phyloP scores from a whole-genome alignment of 2,329 filamentous ascomycete genomes.

The Aspergillus udagawae region DNA sequence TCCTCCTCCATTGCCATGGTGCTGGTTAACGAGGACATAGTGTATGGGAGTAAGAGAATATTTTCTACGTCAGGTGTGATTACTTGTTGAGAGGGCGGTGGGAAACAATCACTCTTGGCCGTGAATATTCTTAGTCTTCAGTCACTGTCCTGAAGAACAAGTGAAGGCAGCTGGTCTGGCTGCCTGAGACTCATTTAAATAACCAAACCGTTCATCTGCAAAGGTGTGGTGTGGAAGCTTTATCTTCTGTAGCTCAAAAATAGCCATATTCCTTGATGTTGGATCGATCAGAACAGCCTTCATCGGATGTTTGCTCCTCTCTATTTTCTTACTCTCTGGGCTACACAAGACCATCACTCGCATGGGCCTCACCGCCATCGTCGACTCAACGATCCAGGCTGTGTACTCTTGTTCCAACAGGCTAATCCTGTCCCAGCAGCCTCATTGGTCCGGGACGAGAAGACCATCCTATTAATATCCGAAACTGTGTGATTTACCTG shows the following conservation, averaged over 20 bases:
- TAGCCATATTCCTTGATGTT: neutral
- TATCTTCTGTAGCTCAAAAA: neutral
- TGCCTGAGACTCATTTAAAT: neutral
- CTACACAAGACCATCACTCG: neutral
- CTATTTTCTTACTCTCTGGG: neutral
- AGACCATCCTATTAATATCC: neutral
- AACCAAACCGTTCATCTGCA: neutral
- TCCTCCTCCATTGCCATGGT: conserved; percentile 6
- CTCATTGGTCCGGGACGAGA: neutral
- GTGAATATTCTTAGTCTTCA: neutral
- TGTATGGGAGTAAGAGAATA: neutral
- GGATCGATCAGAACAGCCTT: neutral
- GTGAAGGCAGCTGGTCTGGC: neutral
- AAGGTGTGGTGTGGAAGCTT: neutral
- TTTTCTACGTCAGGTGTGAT: neutral
- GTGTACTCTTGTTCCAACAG: neutral
- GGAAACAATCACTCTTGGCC: neutral
- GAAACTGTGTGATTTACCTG: neutral
- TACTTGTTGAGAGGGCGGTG: neutral
- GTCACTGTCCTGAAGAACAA: neutral
- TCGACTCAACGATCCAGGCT: neutral
- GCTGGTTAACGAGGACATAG: neutral
- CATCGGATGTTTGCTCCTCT: neutral
- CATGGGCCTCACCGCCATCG: neutral
- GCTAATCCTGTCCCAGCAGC: neutral